Evolutionary conservation across 192 early-diverging fungal genomes (phyloP).

Genomic region (Chytriomyces confervae): DNA sequence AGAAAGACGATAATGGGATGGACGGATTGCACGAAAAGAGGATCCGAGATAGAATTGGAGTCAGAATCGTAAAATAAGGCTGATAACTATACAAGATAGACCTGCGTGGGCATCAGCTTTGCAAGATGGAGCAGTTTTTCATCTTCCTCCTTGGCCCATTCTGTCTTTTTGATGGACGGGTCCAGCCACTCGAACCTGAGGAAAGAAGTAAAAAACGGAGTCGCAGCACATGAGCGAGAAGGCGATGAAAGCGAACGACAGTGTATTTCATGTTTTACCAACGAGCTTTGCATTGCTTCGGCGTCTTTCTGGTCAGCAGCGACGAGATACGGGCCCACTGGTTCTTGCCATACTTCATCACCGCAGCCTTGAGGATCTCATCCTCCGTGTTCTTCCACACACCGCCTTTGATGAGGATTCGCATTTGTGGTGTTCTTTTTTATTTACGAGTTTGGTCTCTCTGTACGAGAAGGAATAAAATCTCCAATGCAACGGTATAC

Average conservation of each 20-base stretch:
- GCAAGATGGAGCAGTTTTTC: constrained; percentile 96
- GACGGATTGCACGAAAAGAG: not conserved
- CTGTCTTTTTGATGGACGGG: constrained; percentile 98
- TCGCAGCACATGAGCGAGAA: not conserved
- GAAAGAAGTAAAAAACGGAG: not conserved
- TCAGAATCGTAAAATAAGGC: not conserved
- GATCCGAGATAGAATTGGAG: no score
- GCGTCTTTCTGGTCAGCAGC: constrained; percentile 90
- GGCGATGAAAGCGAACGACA: not conserved
- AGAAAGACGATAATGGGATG: not conserved
- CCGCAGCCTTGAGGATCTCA: constrained; percentile 94
- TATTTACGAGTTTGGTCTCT: no score
- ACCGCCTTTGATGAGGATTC: constrained; percentile 80
- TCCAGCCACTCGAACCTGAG: constrained; percentile 90
- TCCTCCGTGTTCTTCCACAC: constrained; percentile 99
- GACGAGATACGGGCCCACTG: constrained; percentile 99
- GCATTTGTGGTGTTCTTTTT: constrained; percentile 24
- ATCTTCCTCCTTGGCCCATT: constrained; percentile 99
- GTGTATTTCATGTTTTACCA: constrained; percentile 67
- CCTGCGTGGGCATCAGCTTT: constrained; percentile 98
- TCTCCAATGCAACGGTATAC: no score
- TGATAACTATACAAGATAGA: not conserved
- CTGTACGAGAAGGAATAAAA: no score
- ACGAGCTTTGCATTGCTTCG: constrained; percentile 98
- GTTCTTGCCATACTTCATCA: constrained; percentile 99